Conservation (phyloP, 1,284 basidiomycete genomes). For the Fomitopsis betulina region DNA sequence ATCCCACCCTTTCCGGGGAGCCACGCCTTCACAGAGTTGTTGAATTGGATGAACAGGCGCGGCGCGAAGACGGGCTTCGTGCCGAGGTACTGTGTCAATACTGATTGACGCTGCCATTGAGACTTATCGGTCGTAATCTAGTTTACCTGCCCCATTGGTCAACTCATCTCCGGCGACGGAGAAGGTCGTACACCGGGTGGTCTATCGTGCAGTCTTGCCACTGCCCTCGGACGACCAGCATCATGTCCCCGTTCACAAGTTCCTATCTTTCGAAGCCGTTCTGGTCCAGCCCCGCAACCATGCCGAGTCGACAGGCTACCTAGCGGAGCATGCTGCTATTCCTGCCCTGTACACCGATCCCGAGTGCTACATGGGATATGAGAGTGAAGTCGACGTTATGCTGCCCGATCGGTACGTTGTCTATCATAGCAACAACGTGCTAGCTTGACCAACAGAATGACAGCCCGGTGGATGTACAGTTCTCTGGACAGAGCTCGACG, state of each 20-base stretch:
- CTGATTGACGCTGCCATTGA: background rate
- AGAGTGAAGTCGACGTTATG: slow-evolving; percentile 42
- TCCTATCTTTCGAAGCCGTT: slow-evolving; percentile 25
- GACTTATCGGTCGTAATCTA: slow-evolving; percentile 19
- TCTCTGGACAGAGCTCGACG: slow-evolving; percentile 34
- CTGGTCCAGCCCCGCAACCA: slow-evolving; percentile 14
- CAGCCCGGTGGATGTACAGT: slow-evolving; percentile 29
- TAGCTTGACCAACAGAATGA: background rate
- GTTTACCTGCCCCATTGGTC: slow-evolving; percentile 42
- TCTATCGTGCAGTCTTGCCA: slow-evolving; percentile 41
- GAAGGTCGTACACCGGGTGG: slow-evolving; percentile 45
- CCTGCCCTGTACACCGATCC: slow-evolving; percentile 8
- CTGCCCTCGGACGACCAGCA: background rate
- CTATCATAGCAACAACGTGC: background rate
- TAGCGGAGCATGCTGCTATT: slow-evolving; percentile 6
- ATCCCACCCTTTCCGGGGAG: slow-evolving; percentile 48
- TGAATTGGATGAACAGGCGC: slow-evolving; percentile 43
- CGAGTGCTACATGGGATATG: slow-evolving; percentile 29
- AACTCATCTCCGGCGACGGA: slow-evolving; percentile 33
- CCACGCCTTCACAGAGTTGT: slow-evolving; percentile 37
- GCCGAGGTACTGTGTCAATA: slow-evolving; percentile 39
- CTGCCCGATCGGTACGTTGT: slow-evolving; percentile 51
- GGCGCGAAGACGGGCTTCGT: slow-evolving; percentile 40
- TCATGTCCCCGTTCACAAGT: slow-evolving; percentile 4
- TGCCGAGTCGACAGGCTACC: background rate